Evolutionary conservation across 306 rosid genomes (phyloP).

Genomic region (Ormosia emarginata): DNA sequence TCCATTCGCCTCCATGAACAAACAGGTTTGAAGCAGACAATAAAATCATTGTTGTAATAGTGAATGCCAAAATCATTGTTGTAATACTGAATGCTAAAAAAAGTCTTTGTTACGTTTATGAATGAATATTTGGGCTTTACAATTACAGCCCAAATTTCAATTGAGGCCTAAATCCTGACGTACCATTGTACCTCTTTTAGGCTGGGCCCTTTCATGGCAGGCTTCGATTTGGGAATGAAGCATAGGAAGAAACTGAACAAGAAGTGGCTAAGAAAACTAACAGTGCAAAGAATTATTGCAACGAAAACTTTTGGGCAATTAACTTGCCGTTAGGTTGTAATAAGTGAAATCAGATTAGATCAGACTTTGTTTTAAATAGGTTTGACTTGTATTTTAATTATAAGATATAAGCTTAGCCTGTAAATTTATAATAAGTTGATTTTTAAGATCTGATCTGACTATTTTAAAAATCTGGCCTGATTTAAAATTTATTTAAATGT

Average conservation of each 20-base stretch:
- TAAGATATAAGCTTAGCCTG: too few relatives aligned
- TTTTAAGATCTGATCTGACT: too few relatives aligned
- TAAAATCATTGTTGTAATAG: neutral
- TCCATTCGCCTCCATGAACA: conserved; percentile 8
- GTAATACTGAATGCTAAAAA: neutral
- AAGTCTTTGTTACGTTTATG: too few relatives aligned
- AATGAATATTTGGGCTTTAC: neutral
- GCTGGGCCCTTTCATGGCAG: neutral
- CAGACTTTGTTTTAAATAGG: too few relatives aligned
- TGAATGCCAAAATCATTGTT: neutral
- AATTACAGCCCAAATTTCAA: neutral
- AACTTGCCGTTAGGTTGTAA: too few relatives aligned
- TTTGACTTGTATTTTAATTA: too few relatives aligned
- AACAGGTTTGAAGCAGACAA: neutral
- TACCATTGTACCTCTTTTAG: neutral
- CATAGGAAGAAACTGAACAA: neutral
- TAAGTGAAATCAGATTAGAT: too few relatives aligned
- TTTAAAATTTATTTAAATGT: too few relatives aligned
- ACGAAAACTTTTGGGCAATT: too few relatives aligned
- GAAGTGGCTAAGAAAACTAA: too few relatives aligned
- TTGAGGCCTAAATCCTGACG: neutral
- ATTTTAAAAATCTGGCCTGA: too few relatives aligned
- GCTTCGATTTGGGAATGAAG: neutral
- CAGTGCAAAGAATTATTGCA: neutral
- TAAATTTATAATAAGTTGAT: too few relatives aligned